Evolutionary conservation across 2,329 filamentous ascomycete genomes (phyloP).

Genomic region (Teratosphaeria gauchensis): DNA sequence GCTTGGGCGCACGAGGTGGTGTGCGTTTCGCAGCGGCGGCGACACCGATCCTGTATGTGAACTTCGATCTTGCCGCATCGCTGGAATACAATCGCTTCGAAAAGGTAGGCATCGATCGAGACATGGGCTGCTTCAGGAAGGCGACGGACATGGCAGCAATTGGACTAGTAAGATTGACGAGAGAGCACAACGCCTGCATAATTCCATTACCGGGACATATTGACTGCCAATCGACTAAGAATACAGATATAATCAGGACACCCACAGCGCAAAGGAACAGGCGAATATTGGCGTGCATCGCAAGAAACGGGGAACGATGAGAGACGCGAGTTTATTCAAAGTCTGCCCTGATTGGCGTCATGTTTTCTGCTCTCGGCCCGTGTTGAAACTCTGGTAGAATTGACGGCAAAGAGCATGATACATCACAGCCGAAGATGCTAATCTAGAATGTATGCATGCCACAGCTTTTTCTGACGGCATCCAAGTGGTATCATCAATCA

Average conservation of each 20-base stretch:
- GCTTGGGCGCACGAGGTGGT: constrained; percentile 36
- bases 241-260: not conserved
- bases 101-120: not conserved
- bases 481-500: not conserved
- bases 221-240: not conserved
- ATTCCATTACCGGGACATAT: not conserved
- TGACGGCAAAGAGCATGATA: not conserved
- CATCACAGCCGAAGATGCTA: not conserved
- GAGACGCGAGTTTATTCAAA: not conserved
- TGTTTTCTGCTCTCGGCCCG: not conserved
- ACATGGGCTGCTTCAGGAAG: not conserved
- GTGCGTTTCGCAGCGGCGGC: constrained; percentile 26
- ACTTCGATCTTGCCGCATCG: constrained; percentile 6
- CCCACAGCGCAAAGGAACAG: not conserved
- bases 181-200: not conserved
- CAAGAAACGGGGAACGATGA: not conserved
- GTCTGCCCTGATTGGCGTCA: not conserved
- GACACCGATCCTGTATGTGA: constrained; percentile 30
- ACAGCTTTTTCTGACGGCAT: not conserved
- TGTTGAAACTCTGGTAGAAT: not conserved
- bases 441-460: not conserved
- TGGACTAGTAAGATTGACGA: not conserved
- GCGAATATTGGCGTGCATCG: not conserved
- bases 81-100: not conserved
- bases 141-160: not conserved